Percentiles rank a stretch among this genome's conserved stretches.
Evolutionary conservation across 2,329 filamentous ascomycete genomes (phyloP).

Genomic region (Colletotrichum agaves): DNA sequence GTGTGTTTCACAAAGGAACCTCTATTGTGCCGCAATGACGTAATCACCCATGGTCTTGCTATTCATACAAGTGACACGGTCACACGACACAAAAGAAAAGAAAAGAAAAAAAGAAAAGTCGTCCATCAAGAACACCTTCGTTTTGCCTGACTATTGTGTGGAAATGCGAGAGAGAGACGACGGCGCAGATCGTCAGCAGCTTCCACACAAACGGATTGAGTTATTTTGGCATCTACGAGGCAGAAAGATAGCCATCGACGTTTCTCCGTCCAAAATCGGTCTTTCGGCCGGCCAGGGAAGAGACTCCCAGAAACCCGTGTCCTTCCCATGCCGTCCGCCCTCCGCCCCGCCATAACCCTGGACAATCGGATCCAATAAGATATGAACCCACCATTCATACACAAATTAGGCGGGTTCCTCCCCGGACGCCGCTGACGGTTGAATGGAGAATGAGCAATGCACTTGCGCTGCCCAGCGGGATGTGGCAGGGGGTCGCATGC

Average conservation of each 20-base stretch:
- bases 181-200: background rate
- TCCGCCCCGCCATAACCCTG: conserved; percentile 10
- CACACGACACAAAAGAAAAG: background rate
- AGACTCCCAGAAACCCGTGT: too few relatives aligned
- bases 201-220: background rate
- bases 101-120: too few relatives aligned
- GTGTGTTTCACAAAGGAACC: conserved; percentile 3
- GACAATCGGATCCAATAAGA: background rate
- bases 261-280: background rate
- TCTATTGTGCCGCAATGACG: conserved; percentile 29
- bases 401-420: too few relatives aligned
- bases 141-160: background rate
- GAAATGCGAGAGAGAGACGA: background rate
- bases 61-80: background rate
- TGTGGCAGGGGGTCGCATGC: conserved; percentile 26
- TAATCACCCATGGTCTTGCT: conserved; percentile 21
- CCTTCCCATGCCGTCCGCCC: background rate
- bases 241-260: background rate
- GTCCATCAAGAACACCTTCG: background rate
- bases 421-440: conserved; percentile 22
- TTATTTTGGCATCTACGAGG: background rate
- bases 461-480: conserved; percentile 19
- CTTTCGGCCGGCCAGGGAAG: too few relatives aligned
- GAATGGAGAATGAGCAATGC: too few relatives aligned
- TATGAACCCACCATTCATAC: background rate